Conservation (phyloP, 2,329 filamentous ascomycete species). For the Fusarium sp. region DNA sequence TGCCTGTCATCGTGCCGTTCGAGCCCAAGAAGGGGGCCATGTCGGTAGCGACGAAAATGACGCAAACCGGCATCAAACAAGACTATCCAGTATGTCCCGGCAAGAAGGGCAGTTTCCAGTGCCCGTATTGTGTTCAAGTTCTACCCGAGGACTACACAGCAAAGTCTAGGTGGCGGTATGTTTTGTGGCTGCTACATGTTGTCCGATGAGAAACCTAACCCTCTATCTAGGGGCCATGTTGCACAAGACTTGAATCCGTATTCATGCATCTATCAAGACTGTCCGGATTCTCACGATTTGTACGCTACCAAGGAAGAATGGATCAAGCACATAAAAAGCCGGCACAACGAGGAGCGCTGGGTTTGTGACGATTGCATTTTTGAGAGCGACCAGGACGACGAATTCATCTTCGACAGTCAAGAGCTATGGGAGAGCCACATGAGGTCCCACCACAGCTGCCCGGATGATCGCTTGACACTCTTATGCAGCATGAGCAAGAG, state of each 20-base stretch:
- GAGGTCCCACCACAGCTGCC: not conserved
- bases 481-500: not conserved
- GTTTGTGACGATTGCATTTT: constrained; percentile 12
- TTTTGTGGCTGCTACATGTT: not conserved
- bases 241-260: not conserved
- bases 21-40: not conserved
- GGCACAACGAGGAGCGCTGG: not conserved
- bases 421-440: not conserved
- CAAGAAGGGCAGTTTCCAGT: not conserved
- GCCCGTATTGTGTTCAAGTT: constrained; percentile 2
- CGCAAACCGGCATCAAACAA: constrained; percentile 4
- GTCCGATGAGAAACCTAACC: not conserved
- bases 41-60: constrained; percentile 6
- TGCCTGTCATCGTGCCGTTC: not conserved
- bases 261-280: not conserved
- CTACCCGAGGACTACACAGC: not conserved
- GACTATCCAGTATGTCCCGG: constrained; percentile 7
- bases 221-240: not conserved
- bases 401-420: not conserved
- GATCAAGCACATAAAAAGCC: not conserved
- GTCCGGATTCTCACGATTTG: not conserved
- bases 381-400: not conserved
- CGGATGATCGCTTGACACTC: not conserved
- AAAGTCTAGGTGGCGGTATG: not conserved
- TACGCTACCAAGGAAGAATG: not conserved